A percentile compares a stretch with the other conserved stretches of the same genome.
Evolutionary conservation across 73 alveolate species (phyloP).

Genomic region (Paramecium biaurelia): DNA sequence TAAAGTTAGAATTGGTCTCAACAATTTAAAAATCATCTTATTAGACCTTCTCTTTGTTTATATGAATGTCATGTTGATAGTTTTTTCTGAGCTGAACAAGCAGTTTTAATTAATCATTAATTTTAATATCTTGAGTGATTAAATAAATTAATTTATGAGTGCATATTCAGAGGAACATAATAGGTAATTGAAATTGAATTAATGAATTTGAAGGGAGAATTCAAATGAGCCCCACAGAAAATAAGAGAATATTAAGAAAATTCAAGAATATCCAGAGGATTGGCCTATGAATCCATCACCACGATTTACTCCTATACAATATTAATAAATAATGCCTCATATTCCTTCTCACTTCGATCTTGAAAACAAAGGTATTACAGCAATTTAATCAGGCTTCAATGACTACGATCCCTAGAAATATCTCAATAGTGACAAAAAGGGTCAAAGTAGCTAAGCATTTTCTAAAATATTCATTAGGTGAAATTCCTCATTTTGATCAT

Average conservation of each 20-base stretch:
- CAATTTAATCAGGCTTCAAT: not conserved
- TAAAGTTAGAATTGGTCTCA: not conserved
- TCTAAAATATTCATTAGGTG: constrained; percentile 37
- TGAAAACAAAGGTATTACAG: not conserved
- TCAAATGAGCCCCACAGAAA: not conserved
- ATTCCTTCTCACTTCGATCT: not conserved
- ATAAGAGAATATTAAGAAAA: not conserved
- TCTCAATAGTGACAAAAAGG: constrained; percentile 21
- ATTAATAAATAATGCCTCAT: not conserved
- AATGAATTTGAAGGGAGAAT: not conserved
- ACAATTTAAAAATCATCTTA: not conserved
- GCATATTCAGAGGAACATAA: not conserved
- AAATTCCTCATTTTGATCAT: not conserved
- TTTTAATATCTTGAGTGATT: not conserved
- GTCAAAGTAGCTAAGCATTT: constrained; percentile 28
- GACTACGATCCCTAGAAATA: not conserved
- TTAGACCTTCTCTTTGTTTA: not conserved
- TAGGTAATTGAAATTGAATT: not conserved
- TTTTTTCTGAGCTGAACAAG: not conserved
- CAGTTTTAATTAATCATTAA: not conserved
- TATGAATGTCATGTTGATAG: not conserved
- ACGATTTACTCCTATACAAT: constrained; percentile 25
- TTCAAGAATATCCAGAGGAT: not conserved
- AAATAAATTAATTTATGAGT: constrained; percentile 6
- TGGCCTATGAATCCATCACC: constrained; percentile 26